phyloP scores from a whole-genome alignment of 768 basidiomycete genomes.

The Punctularia strigosozonata region DNA sequence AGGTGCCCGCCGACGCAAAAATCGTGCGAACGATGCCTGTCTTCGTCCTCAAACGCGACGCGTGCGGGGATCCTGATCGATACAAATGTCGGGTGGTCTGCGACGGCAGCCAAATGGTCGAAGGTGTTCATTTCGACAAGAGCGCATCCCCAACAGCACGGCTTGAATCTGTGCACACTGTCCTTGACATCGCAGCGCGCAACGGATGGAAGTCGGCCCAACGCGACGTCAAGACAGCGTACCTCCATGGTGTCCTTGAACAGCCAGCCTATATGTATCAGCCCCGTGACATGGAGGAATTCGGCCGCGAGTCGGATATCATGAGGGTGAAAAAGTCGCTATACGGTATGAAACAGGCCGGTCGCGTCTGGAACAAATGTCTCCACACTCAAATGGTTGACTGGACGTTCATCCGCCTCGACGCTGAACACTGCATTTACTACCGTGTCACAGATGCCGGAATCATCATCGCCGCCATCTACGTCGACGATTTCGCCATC shows the following conservation, averaged over 20 bases:
- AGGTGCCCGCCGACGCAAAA: too few species aligned
- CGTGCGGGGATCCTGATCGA: conserved; percentile 18
- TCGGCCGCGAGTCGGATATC: too few species aligned
- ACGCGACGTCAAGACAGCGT: conserved; percentile 23
- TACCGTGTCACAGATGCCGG: too few species aligned
- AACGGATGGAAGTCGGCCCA: conserved; percentile 19
- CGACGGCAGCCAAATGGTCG: conserved; percentile 25
- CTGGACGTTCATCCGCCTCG: too few species aligned
- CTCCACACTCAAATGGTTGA: too few species aligned
- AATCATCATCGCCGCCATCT: neutral
- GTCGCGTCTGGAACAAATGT: conserved; percentile 4
- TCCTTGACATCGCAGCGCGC: conserved; percentile 17
- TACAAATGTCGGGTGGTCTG: conserved; percentile 33
- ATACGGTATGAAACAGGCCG: conserved; percentile 6
- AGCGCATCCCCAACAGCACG: conserved; percentile 16
- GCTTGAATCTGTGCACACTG: conserved; percentile 12
- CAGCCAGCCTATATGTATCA: conserved; percentile 22
- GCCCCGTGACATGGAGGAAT: conserved; percentile 15
- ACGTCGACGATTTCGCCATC: conserved; percentile 1
- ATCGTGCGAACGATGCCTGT: too few species aligned
- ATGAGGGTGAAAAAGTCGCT: too few species aligned
- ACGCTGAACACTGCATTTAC: too few species aligned
- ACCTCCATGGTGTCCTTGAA: conserved; percentile 19
- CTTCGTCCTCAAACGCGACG: conserved; percentile 26
- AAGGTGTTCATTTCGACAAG: conserved; percentile 23